phyloP scores from a whole-genome alignment of 1,139 yeast genomes.

The Suhomyces terraborum region DNA sequence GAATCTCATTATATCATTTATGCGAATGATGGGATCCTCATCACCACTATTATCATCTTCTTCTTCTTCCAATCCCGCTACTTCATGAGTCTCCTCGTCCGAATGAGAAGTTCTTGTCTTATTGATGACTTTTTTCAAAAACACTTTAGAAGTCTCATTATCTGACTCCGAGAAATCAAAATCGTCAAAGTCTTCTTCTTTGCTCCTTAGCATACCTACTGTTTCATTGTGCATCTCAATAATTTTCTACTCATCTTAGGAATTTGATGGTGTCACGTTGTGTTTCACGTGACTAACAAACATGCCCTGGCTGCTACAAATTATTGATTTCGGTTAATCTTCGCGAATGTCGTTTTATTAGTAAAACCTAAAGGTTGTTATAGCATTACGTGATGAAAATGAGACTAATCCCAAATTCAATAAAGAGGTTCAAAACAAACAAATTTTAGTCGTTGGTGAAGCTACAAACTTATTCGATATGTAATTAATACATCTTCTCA shows the following conservation, averaged over 20 bases:
- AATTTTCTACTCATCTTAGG: neutral
- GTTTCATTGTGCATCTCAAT: neutral
- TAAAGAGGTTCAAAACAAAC: no score
- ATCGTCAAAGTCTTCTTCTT: constrained; percentile 14
- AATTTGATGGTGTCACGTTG: neutral
- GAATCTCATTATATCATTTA: no score
- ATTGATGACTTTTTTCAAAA: constrained; percentile 13
- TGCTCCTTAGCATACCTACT: neutral
- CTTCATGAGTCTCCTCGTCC: constrained; percentile 24
- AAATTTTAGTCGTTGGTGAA: no score
- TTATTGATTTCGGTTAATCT: no score
- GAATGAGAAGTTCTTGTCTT: constrained; percentile 11
- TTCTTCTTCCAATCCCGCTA: constrained; percentile 10
- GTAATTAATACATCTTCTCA: no score
- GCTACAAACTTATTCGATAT: neutral
- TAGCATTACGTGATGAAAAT: no score
- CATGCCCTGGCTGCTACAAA: no score
- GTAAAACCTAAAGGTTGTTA: no score
- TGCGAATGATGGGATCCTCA: no score
- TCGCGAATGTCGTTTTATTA: no score
- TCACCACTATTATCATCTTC: constrained; percentile 23
- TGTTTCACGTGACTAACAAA: constrained; percentile 1
- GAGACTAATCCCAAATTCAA: no score
- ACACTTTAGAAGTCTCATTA: constrained; percentile 19
- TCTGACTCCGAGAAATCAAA: constrained; percentile 22